These are phyloP conservation scores for Penicillium steckii DNA, from an alignment of 495 filamentous ascomycete genomes.

Conservation along the genomic window DNA sequence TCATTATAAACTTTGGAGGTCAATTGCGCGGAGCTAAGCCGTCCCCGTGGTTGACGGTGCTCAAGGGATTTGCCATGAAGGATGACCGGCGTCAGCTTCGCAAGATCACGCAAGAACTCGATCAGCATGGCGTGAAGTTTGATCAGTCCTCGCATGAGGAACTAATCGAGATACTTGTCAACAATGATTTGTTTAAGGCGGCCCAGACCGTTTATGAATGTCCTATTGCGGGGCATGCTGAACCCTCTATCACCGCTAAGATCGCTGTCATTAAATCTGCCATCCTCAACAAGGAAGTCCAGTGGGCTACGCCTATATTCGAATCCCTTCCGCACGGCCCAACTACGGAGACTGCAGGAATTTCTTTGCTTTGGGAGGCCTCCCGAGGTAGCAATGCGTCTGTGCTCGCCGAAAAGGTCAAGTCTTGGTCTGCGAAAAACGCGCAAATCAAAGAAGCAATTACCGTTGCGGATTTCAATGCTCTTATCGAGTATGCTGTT, in stretches of 20 bases:
- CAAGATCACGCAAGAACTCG: conserved; percentile 25
- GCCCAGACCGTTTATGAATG: conserved; percentile 54
- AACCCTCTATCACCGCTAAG: conserved; percentile 48
- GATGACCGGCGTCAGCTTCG: conserved; percentile 49
- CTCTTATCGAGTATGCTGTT: conserved; percentile 71
- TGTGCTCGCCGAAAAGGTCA: conserved; percentile 64
- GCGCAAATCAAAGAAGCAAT: conserved; percentile 43
- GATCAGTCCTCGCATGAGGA: conserved; percentile 39
- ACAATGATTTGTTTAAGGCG: conserved; percentile 34
- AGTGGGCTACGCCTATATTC: conserved; percentile 65
- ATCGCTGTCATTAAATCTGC: conserved; percentile 53
- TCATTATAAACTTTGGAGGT: conserved; percentile 45
- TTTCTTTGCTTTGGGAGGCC: conserved; percentile 74
- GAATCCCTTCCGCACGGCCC: conserved; percentile 53
- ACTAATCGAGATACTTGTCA: conserved; percentile 34
- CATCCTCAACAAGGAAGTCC: conserved; percentile 54
- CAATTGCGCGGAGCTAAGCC: conserved; percentile 29
- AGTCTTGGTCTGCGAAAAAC: conserved; percentile 47
- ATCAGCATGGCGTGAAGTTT: conserved; percentile 32
- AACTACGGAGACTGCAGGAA: conserved; percentile 59
- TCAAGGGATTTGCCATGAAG: conserved; percentile 67
- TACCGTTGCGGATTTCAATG: conserved; percentile 71
- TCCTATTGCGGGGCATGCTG: conserved; percentile 40
- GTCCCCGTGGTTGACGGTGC: conserved; percentile 56
- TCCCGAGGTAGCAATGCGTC: conserved; percentile 67